phyloP scores from a whole-genome alignment of 2,329 filamentous ascomycete genomes.

The Zarea fungicola region DNA sequence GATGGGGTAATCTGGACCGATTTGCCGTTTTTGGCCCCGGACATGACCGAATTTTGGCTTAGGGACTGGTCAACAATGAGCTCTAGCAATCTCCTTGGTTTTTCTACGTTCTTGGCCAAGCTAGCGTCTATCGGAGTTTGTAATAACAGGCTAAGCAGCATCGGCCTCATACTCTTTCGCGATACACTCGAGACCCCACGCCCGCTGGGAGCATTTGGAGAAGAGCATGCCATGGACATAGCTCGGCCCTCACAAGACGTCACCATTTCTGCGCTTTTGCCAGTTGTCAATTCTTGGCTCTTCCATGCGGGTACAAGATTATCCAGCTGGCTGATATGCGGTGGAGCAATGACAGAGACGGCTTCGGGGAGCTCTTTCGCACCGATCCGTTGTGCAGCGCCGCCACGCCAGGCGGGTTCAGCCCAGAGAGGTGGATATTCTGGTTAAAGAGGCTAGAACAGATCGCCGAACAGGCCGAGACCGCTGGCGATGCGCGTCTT shows the following conservation, averaged over 20 bases:
- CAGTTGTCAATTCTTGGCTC: neutral
- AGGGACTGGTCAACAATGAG: too few species aligned
- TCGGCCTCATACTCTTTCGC: too few species aligned
- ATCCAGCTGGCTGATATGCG: neutral
- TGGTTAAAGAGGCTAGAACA: neutral
- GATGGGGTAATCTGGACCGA: too few species aligned
- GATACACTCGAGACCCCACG: neutral
- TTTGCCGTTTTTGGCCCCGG: too few species aligned
- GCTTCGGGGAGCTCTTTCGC: neutral
- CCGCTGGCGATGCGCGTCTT: neutral
- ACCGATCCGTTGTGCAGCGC: neutral
- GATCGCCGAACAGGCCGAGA: neutral
- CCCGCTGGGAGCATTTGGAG: neutral
- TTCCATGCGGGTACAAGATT: neutral
- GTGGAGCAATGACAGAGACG: neutral
- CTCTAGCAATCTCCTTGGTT: too few species aligned
- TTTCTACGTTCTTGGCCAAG: too few species aligned
- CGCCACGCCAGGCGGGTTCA: neutral
- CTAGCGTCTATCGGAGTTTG: too few species aligned
- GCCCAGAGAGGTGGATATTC: slow-evolving; percentile 1
- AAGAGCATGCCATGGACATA: neutral
- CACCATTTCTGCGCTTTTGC: neutral
- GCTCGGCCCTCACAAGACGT: neutral
- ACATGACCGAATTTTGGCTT: too few species aligned
- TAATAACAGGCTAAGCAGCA: too few species aligned